Conservation (phyloP, 495 filamentous ascomycete genomes). For the Daldinia vernicosa region DNA sequence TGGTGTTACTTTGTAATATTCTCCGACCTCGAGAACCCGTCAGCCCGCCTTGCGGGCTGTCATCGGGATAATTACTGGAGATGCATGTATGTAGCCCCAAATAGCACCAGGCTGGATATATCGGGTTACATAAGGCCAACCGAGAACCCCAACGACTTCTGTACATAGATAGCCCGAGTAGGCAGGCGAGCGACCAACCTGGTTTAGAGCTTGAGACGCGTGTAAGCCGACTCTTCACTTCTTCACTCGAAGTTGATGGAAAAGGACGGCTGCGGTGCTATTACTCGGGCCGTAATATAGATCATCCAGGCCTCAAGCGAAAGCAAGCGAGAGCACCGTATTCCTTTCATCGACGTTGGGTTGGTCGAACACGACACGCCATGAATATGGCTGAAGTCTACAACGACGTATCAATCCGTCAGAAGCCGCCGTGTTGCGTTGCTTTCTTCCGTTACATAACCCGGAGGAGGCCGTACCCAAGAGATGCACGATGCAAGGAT, state of each 20-base stretch:
- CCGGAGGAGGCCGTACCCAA: conserved; percentile 12
- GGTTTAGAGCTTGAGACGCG: conserved; percentile 25
- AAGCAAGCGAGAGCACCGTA: neutral
- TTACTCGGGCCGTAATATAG: conserved; percentile 38
- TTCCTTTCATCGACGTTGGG: conserved; percentile 9
- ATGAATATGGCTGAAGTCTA: neutral
- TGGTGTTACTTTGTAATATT: neutral
- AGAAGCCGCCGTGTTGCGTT: conserved; percentile 15
- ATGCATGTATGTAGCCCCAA: conserved; percentile 23
- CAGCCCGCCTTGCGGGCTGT: conserved; percentile 30
- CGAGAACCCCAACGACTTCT: neutral
- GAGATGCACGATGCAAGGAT: conserved; percentile 29
- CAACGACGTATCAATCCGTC: conserved; percentile 17
- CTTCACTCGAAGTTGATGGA: conserved; percentile 15
- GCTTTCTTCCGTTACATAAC: conserved; percentile 31
- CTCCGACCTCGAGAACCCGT: neutral
- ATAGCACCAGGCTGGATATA: conserved; percentile 8
- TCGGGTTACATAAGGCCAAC: conserved; percentile 27
- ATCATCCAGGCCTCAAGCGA: neutral
- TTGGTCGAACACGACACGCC: conserved; percentile 2
- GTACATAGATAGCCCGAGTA: conserved; percentile 3
- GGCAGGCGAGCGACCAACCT: conserved; percentile 16
- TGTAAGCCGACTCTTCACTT: conserved; percentile 11
- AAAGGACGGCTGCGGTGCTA: conserved; percentile 16
- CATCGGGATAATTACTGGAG: conserved; percentile 25